These are phyloP conservation scores for Candida arabinofermentans DNA, from an alignment of 805 yeast species.

Conservation along the genomic window DNA sequence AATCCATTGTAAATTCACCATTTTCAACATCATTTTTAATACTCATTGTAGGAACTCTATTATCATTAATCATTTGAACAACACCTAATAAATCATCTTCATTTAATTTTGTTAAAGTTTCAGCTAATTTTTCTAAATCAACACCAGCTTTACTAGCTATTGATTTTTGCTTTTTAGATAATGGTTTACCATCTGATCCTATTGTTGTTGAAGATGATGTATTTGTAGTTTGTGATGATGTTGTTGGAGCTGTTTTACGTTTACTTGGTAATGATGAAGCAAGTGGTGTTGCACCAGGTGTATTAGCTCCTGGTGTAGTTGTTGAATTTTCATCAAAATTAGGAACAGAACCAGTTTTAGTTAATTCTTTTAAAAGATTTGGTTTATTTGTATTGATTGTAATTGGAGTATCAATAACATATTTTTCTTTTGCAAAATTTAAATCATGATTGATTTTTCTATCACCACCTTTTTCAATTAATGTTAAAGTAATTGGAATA, in stretches of 20 bases:
- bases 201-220: conserved; percentile 5
- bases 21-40: conserved; percentile 93
- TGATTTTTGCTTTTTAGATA: conserved; percentile 47
- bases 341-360: conserved; percentile 82
- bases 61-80: conserved; percentile 97
- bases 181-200: conserved; percentile 7
- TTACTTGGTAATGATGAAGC: conserved; percentile 20
- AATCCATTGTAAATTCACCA: conserved; percentile 96
- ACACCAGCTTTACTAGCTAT: conserved; percentile 68
- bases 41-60: conserved; percentile 91
- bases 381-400: conserved; percentile 75
- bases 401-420: conserved; percentile 73
- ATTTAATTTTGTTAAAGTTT: conserved; percentile 77
- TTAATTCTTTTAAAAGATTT: conserved; percentile 62
- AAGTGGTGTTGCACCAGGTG: conserved; percentile 2
- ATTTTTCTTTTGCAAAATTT: conserved; percentile 74
- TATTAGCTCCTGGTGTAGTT: conserved; percentile 1
- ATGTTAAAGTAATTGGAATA: conserved; percentile 70
- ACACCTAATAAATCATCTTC: conserved; percentile 94
- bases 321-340: conserved; percentile 10
- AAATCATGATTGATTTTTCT: conserved; percentile 83
- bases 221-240: conserved; percentile 5
- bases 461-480: conserved; percentile 86
- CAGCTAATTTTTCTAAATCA: conserved; percentile 88
- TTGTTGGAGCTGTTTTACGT: conserved; percentile 24